Conservation (phyloP, 1,284 basidiomycete genomes). For the Irpex lacteus region DNA sequence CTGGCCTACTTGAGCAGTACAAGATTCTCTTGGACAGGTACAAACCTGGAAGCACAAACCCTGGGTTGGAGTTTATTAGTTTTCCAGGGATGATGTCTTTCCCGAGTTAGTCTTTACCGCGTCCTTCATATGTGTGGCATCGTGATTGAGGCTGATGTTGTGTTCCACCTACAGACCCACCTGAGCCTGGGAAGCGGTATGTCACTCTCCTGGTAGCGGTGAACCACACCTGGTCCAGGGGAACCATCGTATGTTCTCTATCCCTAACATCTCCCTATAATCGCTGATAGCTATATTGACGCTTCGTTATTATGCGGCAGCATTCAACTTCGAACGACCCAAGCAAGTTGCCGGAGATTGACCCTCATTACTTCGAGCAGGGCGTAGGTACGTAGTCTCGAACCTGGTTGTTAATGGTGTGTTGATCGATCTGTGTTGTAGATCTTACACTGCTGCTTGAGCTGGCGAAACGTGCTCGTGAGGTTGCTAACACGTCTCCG, state of each 20-base stretch:
- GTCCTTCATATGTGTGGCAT: slow-evolving; percentile 3
- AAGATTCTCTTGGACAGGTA: slow-evolving; percentile 26
- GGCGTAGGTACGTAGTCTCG: slow-evolving; percentile 28
- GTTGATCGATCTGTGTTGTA: not conserved
- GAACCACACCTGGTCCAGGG: slow-evolving; percentile 34
- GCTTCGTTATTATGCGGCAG: slow-evolving; percentile 1
- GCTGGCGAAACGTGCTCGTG: slow-evolving; percentile 11
- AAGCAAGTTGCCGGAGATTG: slow-evolving; percentile 31
- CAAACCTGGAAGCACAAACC: slow-evolving; percentile 13
- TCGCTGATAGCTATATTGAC: not conserved
- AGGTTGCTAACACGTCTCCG: slow-evolving; percentile 9
- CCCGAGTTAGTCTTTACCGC: slow-evolving; percentile 5
- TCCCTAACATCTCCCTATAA: not conserved
- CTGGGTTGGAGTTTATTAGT: slow-evolving; percentile 28
- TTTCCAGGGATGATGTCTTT: slow-evolving; percentile 21
- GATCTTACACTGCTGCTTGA: slow-evolving; percentile 14
- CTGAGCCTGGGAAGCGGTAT: slow-evolving; percentile 28
- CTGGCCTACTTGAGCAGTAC: slow-evolving; percentile 28
- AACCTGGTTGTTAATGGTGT: not conserved
- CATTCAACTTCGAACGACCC: slow-evolving; percentile 31
- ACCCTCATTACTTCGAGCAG: slow-evolving; percentile 37
- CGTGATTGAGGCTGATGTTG: not conserved
- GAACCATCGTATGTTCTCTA: slow-evolving; percentile 30
- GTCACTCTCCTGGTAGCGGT: slow-evolving; percentile 25
- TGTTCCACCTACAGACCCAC: slow-evolving; percentile 18